phyloP scores from a whole-genome alignment of 345 rosid species.

The Euphorbia peplus region DNA sequence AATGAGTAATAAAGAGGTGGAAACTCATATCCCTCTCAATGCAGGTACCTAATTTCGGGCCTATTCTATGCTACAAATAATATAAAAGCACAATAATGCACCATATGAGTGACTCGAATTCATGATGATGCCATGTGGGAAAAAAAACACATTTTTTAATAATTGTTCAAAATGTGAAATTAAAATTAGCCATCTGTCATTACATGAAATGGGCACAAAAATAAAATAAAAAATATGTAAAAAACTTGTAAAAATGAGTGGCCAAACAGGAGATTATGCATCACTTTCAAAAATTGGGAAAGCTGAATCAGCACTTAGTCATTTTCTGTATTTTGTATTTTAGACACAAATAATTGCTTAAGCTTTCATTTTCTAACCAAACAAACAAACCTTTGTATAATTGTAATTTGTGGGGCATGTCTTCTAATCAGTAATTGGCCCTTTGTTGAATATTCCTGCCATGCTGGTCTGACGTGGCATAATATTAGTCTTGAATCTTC shows the following conservation, averaged over 20 bases:
- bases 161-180: background rate
- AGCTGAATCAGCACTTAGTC: slow-evolving; percentile 27
- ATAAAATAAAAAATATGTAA: too few species aligned
- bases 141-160: background rate
- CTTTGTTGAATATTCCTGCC: background rate
- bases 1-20: background rate
- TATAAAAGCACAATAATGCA: background rate
- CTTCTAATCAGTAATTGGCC: background rate
- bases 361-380: background rate
- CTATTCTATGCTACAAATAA: background rate
- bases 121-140: background rate
- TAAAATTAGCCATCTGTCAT: background rate
- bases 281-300: slow-evolving; percentile 11
- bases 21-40: slow-evolving; percentile 1
- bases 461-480: background rate
- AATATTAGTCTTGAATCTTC: background rate
- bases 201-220: background rate
- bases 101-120: background rate
- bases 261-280: slow-evolving; percentile 7
- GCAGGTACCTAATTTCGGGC: background rate
- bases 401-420: too few species aligned
- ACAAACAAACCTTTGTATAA: background rate
- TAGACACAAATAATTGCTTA: background rate
- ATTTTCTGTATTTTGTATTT: background rate
- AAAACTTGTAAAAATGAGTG: too few species aligned